Evolutionary conservation across 2,329 filamentous ascomycete species (phyloP).

Genomic region (Massarina eburnea): DNA sequence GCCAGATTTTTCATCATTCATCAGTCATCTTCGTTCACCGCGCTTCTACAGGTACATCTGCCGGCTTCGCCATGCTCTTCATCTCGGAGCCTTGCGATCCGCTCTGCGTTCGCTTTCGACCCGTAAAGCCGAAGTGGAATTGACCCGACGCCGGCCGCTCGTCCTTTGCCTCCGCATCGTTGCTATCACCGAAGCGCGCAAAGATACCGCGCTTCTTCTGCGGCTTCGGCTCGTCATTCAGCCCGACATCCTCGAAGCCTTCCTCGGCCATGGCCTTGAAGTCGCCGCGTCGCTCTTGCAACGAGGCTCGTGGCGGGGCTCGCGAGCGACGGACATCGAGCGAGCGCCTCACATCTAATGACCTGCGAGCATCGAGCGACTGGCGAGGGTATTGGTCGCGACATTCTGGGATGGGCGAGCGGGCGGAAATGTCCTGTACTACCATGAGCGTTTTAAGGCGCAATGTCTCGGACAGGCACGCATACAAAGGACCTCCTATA

Average conservation of each 20-base stretch:
- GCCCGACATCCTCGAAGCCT: slow-evolving; percentile 84
- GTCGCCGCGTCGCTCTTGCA: slow-evolving; percentile 61
- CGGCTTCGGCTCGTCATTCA: slow-evolving; percentile 74
- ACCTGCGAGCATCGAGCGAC: slow-evolving; percentile 63
- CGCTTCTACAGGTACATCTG: slow-evolving; percentile 28
- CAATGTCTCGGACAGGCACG: slow-evolving; percentile 17
- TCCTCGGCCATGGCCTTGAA: slow-evolving; percentile 69
- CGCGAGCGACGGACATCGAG: slow-evolving; percentile 51
- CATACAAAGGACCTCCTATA: slow-evolving; percentile 93
- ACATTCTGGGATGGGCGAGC: slow-evolving; percentile 70
- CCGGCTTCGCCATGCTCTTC: slow-evolving; percentile 58
- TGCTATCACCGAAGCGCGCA: slow-evolving; percentile 71
- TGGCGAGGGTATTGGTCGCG: slow-evolving; percentile 57
- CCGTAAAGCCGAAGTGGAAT: slow-evolving; percentile 67
- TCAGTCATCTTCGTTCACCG: slow-evolving; percentile 13
- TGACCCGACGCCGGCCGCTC: slow-evolving; percentile 49
- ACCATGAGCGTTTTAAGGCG: slow-evolving; percentile 16
- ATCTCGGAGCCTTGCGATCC: slow-evolving; percentile 66
- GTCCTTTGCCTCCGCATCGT: slow-evolving; percentile 25
- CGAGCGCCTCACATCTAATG: slow-evolving; percentile 71
- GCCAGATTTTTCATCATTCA: background rate
- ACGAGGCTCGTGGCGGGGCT: slow-evolving; percentile 63
- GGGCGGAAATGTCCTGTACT: slow-evolving; percentile 85
- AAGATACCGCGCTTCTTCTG: slow-evolving; percentile 79
- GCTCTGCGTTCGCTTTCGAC: slow-evolving; percentile 73